Evolutionary conservation across 495 filamentous ascomycete genomes (phyloP).

Genomic region (Tuber borchii): DNA sequence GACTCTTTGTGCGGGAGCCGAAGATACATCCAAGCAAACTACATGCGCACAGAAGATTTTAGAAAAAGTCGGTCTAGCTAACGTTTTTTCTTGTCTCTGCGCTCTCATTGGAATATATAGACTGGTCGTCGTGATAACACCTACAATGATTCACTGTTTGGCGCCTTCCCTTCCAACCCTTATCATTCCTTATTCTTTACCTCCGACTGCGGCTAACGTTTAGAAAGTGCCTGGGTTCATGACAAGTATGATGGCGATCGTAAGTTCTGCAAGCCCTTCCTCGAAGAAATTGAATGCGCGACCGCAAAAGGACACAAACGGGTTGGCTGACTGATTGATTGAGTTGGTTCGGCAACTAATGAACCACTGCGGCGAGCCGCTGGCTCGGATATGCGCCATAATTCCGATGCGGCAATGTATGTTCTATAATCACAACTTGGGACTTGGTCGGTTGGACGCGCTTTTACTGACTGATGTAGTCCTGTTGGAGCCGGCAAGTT

Average conservation of each 20-base stretch:
- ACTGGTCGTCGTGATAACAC: conserved; percentile 26
- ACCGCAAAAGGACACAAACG: conserved; percentile 48
- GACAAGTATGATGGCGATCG: conserved; percentile 41
- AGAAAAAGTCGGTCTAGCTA: conserved; percentile 30
- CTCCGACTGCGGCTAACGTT: conserved; percentile 18
- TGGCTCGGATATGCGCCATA: background rate
- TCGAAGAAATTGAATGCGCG: conserved; percentile 28
- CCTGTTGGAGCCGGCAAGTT: conserved; percentile 55
- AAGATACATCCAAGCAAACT: conserved; percentile 4
- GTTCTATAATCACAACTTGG: conserved; percentile 17
- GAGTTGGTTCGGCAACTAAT: background rate
- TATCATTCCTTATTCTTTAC: background rate
- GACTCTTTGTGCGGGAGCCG: conserved; percentile 20
- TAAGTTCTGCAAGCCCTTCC: conserved; percentile 31
- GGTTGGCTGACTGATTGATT: conserved; percentile 49
- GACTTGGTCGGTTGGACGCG: conserved; percentile 1
- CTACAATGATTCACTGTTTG: conserved; percentile 37
- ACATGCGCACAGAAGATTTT: conserved; percentile 3
- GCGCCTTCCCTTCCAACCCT: conserved; percentile 2
- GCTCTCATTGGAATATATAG: conserved; percentile 27
- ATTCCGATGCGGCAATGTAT: background rate
- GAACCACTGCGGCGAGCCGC: background rate
- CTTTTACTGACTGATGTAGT: conserved; percentile 22
- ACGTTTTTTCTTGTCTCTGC: conserved; percentile 23
- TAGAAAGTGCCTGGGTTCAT: conserved; percentile 39